Conservation (phyloP, 257 asterid species). For the Henckelia pumila region DNA sequence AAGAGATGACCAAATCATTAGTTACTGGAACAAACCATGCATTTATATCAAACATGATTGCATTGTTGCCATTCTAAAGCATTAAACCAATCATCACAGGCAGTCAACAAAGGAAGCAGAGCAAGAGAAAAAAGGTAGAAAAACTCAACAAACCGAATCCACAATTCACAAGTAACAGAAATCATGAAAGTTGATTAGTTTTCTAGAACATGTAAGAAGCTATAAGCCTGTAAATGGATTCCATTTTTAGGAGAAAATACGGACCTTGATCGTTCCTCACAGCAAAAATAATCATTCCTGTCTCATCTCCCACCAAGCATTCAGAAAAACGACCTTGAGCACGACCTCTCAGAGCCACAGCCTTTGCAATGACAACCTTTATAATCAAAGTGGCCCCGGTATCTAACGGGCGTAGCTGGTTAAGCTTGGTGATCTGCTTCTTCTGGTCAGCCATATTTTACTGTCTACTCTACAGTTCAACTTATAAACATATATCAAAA, state of each 20-base stretch:
- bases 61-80: not conserved
- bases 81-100: not conserved
- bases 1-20: not conserved
- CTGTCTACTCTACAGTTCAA: not conserved
- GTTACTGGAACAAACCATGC: not conserved
- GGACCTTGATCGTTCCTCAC: slow-evolving; percentile 81
- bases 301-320: slow-evolving; percentile 78
- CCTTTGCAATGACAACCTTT: slow-evolving; percentile 56
- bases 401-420: slow-evolving; percentile 66
- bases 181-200: not conserved
- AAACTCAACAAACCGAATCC: not conserved
- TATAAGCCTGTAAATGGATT: not conserved
- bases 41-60: not conserved
- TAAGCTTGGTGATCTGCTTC: slow-evolving; percentile 55
- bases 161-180: not conserved
- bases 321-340: slow-evolving; percentile 59
- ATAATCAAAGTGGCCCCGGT: slow-evolving; percentile 54
- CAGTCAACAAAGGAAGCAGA: not conserved
- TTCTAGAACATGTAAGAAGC: not conserved
- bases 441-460: slow-evolving; percentile 71
- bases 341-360: slow-evolving; percentile 65
- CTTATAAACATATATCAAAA: not conserved
- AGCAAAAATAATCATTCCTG: slow-evolving; percentile 59
- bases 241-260: slow-evolving; percentile 2
- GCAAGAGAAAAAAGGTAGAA: not conserved